Conservation (phyloP, 1,284 basidiomycete species). For the Butyriboletus appendiculatus region DNA sequence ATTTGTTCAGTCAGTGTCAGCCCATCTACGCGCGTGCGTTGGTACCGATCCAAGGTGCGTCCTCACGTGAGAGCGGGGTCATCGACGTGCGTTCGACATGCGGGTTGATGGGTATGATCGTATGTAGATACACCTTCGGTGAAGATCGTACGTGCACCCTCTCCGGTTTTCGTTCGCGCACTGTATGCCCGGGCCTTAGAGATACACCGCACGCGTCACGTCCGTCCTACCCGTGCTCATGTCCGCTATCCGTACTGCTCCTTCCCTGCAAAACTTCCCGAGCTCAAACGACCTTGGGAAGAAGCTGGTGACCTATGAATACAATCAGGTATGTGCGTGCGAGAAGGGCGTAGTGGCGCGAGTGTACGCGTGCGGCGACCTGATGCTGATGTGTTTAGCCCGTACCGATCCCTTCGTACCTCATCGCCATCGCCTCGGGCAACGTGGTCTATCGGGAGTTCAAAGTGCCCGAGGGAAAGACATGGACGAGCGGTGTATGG, state of each 20-base stretch:
- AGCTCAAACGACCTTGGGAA: constrained; percentile 69
- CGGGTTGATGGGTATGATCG: neutral
- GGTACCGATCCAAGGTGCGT: constrained; percentile 75
- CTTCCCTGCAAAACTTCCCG: constrained; percentile 63
- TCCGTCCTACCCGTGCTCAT: constrained; percentile 85
- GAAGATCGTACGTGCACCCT: constrained; percentile 59
- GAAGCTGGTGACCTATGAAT: constrained; percentile 56
- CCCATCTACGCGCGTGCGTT: constrained; percentile 87
- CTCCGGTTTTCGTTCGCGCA: neutral
- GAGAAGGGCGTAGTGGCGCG: neutral
- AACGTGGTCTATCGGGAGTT: constrained; percentile 79
- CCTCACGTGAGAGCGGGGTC: neutral
- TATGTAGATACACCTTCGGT: constrained; percentile 63
- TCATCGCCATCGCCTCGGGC: constrained; percentile 86
- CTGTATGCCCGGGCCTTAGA: constrained; percentile 40
- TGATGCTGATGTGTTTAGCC: constrained; percentile 42
- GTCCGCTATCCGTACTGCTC: constrained; percentile 79
- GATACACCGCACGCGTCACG: constrained; percentile 75
- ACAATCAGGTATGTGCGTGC: constrained; percentile 57
- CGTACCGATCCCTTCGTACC: constrained; percentile 82
- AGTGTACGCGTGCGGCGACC: neutral
- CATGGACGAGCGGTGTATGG: constrained; percentile 87
- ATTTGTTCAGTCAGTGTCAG: constrained; percentile 94
- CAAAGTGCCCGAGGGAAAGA: constrained; percentile 56
- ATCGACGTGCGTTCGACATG: neutral